Conservation (phyloP, 805 yeast species). For the Candida andamanensis region DNA sequence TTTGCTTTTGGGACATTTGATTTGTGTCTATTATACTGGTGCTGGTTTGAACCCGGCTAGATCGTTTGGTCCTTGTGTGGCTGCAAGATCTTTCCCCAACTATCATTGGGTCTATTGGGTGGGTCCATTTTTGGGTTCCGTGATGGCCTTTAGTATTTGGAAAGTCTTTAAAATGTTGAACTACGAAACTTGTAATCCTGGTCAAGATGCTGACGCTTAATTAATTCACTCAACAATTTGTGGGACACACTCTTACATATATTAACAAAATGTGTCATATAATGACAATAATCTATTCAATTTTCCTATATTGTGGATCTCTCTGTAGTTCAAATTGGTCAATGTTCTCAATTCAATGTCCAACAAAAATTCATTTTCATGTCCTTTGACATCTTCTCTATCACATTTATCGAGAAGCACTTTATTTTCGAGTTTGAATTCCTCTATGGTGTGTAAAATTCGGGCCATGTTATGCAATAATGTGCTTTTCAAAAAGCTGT, state of each 20-base stretch:
- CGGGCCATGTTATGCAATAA: conserved; percentile 52
- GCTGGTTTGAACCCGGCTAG: conserved; percentile 93
- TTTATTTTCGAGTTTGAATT: conserved; percentile 53
- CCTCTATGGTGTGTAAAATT: conserved; percentile 45
- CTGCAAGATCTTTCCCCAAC: conserved; percentile 64
- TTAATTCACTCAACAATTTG: not conserved
- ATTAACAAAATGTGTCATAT: conserved; percentile 15
- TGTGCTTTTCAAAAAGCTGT: conserved; percentile 32
- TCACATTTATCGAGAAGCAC: conserved; percentile 74
- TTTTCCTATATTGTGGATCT: conserved; percentile 50
- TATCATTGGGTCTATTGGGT: conserved; percentile 94
- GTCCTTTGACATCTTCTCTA: conserved; percentile 85
- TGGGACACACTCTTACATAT: not conserved
- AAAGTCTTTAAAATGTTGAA: conserved; percentile 58
- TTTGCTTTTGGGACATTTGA: conserved; percentile 74
- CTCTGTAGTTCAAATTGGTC: conserved; percentile 53
- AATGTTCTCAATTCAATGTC: conserved; percentile 73
- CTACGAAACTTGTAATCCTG: conserved; percentile 58
- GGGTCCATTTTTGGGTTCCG: conserved; percentile 74
- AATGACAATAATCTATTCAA: conserved; percentile 55
- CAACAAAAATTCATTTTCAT: conserved; percentile 67
- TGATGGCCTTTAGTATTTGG: conserved; percentile 65
- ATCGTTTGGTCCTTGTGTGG: conserved; percentile 78
- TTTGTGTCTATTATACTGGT: conserved; percentile 79
- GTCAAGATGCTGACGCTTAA: conserved; percentile 55